Evolutionary conservation across 2,329 filamentous ascomycete species (phyloP).

Genomic region (Colletotrichum gigasporum): DNA sequence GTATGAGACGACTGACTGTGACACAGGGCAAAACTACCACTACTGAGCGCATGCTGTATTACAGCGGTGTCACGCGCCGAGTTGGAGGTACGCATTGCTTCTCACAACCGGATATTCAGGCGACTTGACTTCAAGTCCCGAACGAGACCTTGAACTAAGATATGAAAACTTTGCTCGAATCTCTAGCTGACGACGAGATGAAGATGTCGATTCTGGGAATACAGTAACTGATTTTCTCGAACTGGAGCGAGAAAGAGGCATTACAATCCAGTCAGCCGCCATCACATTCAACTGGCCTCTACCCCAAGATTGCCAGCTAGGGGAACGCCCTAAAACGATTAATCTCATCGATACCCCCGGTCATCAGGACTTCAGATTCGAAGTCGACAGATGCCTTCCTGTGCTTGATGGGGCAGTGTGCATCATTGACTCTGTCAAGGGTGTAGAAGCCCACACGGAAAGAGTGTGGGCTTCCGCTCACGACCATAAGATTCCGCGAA

Average conservation of each 20-base stretch:
- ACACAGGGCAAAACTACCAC: slow-evolving; percentile 91
- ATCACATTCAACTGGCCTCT: slow-evolving; percentile 96
- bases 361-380: slow-evolving; percentile 97
- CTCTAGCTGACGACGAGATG: background rate
- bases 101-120: background rate
- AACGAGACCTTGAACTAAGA: background rate
- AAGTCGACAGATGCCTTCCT: slow-evolving; percentile 89
- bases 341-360: slow-evolving; percentile 97
- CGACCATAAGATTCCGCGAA: slow-evolving; percentile 83
- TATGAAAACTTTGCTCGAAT: background rate
- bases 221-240: slow-evolving; percentile 98
- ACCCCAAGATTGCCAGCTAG: slow-evolving; percentile 50
- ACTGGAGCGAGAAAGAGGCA: slow-evolving; percentile 88
- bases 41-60: slow-evolving; percentile 98
- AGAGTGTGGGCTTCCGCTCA: slow-evolving; percentile 94
- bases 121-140: background rate
- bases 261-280: slow-evolving; percentile 97
- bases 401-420: slow-evolving; percentile 92
- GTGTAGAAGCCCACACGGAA: slow-evolving; percentile 96
- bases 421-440: slow-evolving; percentile 90
- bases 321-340: slow-evolving; percentile 69
- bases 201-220: slow-evolving; percentile 94
- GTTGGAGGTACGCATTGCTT: slow-evolving; percentile 69
- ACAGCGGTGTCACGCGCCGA: slow-evolving; percentile 87
- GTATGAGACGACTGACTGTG: slow-evolving; percentile 28